Conservation (phyloP, 202 grass and related monocot species). For the Panicum hallii region DNA sequence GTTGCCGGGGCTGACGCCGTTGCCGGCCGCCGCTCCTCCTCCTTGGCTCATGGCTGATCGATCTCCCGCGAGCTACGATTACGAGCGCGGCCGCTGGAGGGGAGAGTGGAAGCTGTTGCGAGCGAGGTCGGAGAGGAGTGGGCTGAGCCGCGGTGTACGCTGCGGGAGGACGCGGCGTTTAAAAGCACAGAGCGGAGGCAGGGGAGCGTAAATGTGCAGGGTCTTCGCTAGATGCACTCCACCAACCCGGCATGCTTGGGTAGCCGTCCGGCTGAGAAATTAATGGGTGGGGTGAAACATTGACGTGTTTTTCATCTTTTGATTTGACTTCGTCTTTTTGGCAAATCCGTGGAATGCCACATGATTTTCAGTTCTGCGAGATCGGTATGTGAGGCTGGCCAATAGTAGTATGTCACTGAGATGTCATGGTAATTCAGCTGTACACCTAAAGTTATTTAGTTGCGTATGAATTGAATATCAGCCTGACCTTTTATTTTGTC, state of each 20-base stretch:
- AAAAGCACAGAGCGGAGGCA: slow-evolving; percentile 30
- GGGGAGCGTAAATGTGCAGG: slow-evolving; percentile 44
- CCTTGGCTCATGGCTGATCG: slow-evolving; percentile 38
- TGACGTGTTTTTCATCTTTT: not conserved
- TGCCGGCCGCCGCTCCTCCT: slow-evolving; percentile 31
- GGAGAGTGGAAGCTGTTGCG: not conserved
- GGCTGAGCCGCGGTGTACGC: slow-evolving; percentile 8
- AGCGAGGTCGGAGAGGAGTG: not conserved
- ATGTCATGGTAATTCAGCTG: no score
- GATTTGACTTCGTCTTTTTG: not conserved
- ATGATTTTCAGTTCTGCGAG: not conserved
- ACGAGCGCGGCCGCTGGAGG: not conserved
- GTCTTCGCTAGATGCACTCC: slow-evolving; percentile 48
- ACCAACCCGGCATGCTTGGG: slow-evolving; percentile 8
- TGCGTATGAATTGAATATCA: no score
- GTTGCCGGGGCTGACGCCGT: slow-evolving; percentile 64
- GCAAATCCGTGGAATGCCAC: not conserved
- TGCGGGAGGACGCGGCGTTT: slow-evolving; percentile 45
- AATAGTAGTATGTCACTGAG: no score
- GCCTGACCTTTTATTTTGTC: no score
- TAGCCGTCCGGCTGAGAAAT: slow-evolving; percentile 30
- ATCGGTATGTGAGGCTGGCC: not conserved
- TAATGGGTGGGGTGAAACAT: not conserved
- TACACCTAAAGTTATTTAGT: no score
- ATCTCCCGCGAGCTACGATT: not conserved